phyloP scores from a whole-genome alignment of 2,329 filamentous ascomycete genomes.

The Periconia sp. region DNA sequence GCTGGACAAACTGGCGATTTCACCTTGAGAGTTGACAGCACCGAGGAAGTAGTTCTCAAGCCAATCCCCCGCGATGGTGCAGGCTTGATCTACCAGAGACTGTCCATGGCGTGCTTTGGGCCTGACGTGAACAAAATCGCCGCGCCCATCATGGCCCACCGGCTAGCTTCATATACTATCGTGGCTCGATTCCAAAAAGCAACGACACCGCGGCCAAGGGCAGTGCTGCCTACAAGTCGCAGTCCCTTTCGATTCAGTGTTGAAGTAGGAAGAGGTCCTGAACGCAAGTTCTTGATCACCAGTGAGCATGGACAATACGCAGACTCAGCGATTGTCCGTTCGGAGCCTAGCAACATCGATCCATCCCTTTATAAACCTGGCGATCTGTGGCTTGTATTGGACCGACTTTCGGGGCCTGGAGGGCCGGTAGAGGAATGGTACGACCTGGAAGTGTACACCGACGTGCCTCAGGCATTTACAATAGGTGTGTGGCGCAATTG shows the following conservation, averaged over 20 bases:
- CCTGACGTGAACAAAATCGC: slow-evolving; percentile 56
- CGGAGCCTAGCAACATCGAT: slow-evolving; percentile 73
- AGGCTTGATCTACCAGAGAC: slow-evolving; percentile 66
- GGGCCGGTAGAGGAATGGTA: slow-evolving; percentile 54
- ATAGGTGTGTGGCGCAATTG: slow-evolving; percentile 50
- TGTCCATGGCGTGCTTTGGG: slow-evolving; percentile 57
- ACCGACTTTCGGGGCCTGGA: slow-evolving; percentile 67
- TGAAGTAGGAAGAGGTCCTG: slow-evolving; percentile 71
- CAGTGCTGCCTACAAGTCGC: slow-evolving; percentile 32
- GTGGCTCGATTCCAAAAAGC: slow-evolving; percentile 51
- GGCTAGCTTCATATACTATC: slow-evolving; percentile 65
- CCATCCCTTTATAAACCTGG: slow-evolving; percentile 58
- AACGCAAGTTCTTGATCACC: slow-evolving; percentile 64
- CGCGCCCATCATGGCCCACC: slow-evolving; percentile 51
- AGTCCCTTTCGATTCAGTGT: slow-evolving; percentile 69
- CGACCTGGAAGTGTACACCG: slow-evolving; percentile 50
- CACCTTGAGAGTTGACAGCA: slow-evolving; percentile 71
- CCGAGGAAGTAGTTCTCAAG: slow-evolving; percentile 56
- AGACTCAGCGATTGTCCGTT: slow-evolving; percentile 67
- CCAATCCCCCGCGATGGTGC: slow-evolving; percentile 73
- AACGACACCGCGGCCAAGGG: slow-evolving; percentile 27
- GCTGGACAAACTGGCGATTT: slow-evolving; percentile 75
- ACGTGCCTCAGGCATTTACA: slow-evolving; percentile 47
- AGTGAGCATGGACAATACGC: slow-evolving; percentile 75
- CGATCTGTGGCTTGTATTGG: slow-evolving; percentile 78